Base-by-base conservation (phyloP, 2,329 filamentous ascomycete species). In the Fusarium sterilihyphosum region DNA sequence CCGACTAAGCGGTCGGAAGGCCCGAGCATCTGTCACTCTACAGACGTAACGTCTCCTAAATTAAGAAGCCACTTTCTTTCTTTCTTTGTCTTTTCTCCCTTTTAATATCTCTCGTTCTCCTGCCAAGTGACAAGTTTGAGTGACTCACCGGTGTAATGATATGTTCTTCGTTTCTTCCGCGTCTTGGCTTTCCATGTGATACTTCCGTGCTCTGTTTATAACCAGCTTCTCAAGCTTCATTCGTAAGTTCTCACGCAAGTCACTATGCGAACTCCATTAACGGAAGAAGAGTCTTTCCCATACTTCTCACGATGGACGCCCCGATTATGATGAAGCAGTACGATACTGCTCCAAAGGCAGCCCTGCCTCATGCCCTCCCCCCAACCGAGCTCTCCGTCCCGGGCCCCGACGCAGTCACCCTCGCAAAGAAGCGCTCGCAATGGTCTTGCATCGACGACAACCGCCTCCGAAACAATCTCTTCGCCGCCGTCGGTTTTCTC, bases 401-500 rank as follows among this genome's bases (percentile, higher is more conserved):
- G 0, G 76, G 76, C 0, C 63, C 71, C 3, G 54, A 77, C 2
- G 33, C 41, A 8, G 64, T 78, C 5, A 70, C 61, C 8, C 65
- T 80, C 12, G 58, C 72, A 17, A 78, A 69, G 26, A 50, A 35
- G 0, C 50, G 52, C 31, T 56, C 58, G 7, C 29, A 41, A 16
- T 75, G 70, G 70, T 67, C 47, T 5, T 66, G 76, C 2, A 52
- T 66, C 10, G 67, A 67, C 1, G 68, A 75, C 8, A 67, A 71
- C 8, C 77, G 76, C 2, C 70, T 82, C 11, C 64, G 75, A 40
- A 81, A 82, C 65, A 78, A 83, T 24, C 75, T 83, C 3, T 69
- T 77, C 29, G 76, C 77, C 33, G 77, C 76, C 9, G 79, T 88
- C 3, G 88, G 87, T 2, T 86, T 86, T 54, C 84, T 90, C 24